Evolutionary conservation across 2,329 filamentous ascomycete species (phyloP), one percentile per base, ranked within the genome.

Genomic region (Metarhizium rileyi): DNA sequence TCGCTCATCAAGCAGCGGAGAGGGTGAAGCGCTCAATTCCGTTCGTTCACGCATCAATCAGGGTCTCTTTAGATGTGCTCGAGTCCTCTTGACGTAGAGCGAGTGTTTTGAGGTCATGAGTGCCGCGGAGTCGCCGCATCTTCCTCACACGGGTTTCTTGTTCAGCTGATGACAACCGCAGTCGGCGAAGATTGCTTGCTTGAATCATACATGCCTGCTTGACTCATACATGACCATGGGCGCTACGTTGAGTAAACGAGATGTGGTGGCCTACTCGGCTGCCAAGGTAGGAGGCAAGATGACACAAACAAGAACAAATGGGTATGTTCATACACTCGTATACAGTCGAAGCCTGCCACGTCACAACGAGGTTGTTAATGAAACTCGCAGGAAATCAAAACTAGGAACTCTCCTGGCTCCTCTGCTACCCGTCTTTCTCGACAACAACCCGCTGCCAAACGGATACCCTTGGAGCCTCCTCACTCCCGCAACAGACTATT

Each of bases 381-480:
- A 20, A 20, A 12, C 3, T 20, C 18, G 18, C 25, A 63, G 73
- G 0, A 61, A 65, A 26, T 75, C 72, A 4, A 33, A 66, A 1
- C 56, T 69, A 8, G 72, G 73, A 14, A 74, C 71, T 0, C 46
- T 68, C 1, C 35, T 63, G 20, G 67, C 68, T 1, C 65, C 66
- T 2, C 33, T 62, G 6, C 58, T 75, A 20, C 69, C 72, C 3
- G 46, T 58, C 0, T 78, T 75, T 52, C 62, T 78, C 16, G 67
- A 59, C 5, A 68, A 75, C 59, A 77, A 77, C 53, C 72, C 75
- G 20, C 58, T 74, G 2, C 71, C 72, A 0, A 66, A 71, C 52
- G 74, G 73, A 3, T 71, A 59, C 45, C 78, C 78, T 2, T 81
- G 78, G 78, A 77, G 75, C 25, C 59, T 56, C 4, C 61, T 66